Conservation (phyloP, 139 green algal species). For the Zygnema cylindricum region DNA sequence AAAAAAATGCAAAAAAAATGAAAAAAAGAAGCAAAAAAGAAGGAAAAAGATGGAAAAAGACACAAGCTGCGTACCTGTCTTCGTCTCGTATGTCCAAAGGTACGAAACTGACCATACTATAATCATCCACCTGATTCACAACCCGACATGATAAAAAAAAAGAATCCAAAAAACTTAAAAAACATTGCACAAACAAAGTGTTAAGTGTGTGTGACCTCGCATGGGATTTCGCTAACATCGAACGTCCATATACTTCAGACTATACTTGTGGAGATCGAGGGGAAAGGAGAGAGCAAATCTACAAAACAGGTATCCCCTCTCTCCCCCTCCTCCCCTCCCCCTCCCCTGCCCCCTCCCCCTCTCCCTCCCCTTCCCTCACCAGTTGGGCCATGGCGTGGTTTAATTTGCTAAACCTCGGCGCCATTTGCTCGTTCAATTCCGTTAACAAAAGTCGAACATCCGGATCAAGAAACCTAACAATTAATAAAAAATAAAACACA, state of each 20-base stretch:
- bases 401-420: slow-evolving; percentile 50
- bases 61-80: slow-evolving; percentile 57
- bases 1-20: too few relatives aligned
- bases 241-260: background rate
- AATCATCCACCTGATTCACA: slow-evolving; percentile 62
- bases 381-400: slow-evolving; percentile 61
- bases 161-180: too few relatives aligned
- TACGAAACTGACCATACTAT: slow-evolving; percentile 66
- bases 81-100: slow-evolving; percentile 62
- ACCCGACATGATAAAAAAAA: too few relatives aligned
- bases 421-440: slow-evolving; percentile 57
- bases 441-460: slow-evolving; percentile 55
- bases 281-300: too few relatives aligned
- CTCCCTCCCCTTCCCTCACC: slow-evolving; percentile 31
- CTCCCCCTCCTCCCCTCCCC: background rate
- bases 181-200: too few relatives aligned
- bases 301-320: background rate
- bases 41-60: background rate
- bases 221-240: background rate
- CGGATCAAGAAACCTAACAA: slow-evolving; percentile 59
- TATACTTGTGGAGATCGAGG: too few relatives aligned
- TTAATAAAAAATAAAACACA: too few relatives aligned
- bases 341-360: background rate
- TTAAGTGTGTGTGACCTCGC: background rate
- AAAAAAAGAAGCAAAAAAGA: background rate